A percentile compares a stretch with the other conserved stretches of the same genome.
Evolutionary conservation across 306 rosid species (phyloP).

Genomic region (Fragaria vesca): DNA sequence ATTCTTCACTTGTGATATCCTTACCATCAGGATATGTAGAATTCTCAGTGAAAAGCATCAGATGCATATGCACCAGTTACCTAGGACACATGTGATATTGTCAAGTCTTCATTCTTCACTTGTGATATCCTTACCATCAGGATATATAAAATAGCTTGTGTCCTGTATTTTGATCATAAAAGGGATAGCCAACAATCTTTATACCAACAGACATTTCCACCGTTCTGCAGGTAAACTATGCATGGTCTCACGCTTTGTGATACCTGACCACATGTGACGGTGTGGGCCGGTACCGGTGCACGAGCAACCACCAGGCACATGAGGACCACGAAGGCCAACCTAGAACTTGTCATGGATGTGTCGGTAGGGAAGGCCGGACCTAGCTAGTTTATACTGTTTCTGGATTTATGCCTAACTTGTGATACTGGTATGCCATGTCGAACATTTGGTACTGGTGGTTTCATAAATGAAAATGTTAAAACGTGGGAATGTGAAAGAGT

Average conservation of each 20-base stretch:
- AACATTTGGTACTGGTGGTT: not conserved
- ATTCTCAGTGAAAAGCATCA: too few relatives aligned
- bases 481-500: not conserved
- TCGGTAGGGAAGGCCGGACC: not conserved
- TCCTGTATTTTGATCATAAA: too few relatives aligned
- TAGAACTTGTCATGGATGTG: slow-evolving; percentile 31
- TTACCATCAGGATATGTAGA: too few relatives aligned
- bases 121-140: too few relatives aligned
- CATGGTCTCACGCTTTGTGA: slow-evolving; percentile 14
- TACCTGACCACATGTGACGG: slow-evolving; percentile 36
- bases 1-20: too few relatives aligned
- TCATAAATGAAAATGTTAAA: not conserved
- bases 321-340: slow-evolving; percentile 22
- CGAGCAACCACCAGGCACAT: slow-evolving; percentile 32
- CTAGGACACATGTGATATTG: too few relatives aligned
- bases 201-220: slow-evolving; percentile 2
- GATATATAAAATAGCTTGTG: too few relatives aligned
- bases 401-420: not conserved
- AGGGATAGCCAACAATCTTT: too few relatives aligned
- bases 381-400: not conserved
- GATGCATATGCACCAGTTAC: too few relatives aligned
- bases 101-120: too few relatives aligned
- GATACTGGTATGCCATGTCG: not conserved
- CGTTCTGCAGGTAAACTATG: not conserved
- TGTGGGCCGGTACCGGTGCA: slow-evolving; percentile 31